Base-by-base conservation (phyloP, 1,284 basidiomycete species). In the Ceratobasidium sp. region DNA sequence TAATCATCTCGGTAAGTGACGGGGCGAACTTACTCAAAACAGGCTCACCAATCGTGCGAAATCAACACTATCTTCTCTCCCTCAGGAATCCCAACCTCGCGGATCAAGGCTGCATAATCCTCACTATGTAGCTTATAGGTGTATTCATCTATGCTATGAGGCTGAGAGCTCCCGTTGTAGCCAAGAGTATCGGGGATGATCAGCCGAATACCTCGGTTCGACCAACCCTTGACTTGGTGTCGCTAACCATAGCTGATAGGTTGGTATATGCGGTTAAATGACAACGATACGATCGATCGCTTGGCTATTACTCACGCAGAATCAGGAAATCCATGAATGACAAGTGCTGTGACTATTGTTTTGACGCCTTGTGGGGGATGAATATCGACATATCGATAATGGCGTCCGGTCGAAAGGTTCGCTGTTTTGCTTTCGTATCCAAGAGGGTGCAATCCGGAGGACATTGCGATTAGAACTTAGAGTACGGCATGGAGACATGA, bases 201-300 rank as follows among this genome's bases (percentile, higher is more conserved):
- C 28, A 77, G 63, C 1, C 75, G 63, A 20, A 77, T 77, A 6
- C 75, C 75, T 20, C 75, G 75, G 33, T 42, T 40, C 7, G 75
- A 77, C 75, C 75, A 77, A 44, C 75, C 75, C 20, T 77, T 67
- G 40, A 77, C 75, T 33, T 77, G 75, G 40, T 68, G 75, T 9
- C 75, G 51, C 75, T 64, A 77, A 33, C 63, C 64, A 33, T 77
- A 77, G 12, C 75, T 77, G 40, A 18, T 18, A 49, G n/a, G n/a
- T n/a, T 23, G n/a, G 64, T 13, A 46, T 13, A 46, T 46, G n/a
- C 53, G 61, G 39, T 42, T 3, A 20, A n/a, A 44, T 23, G 44
- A n/a, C 9, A 40, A 44, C 20, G n/a, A 26, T 23, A 9, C 7
- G 12, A 13, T 39, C 5, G 20, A 18, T 4, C 18, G 39, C 2